A percentile compares a stretch with the other conserved stretches of the same genome.
phyloP scores from a whole-genome alignment of 2,329 filamentous ascomycete species.

The Pseudocercospora musae region DNA sequence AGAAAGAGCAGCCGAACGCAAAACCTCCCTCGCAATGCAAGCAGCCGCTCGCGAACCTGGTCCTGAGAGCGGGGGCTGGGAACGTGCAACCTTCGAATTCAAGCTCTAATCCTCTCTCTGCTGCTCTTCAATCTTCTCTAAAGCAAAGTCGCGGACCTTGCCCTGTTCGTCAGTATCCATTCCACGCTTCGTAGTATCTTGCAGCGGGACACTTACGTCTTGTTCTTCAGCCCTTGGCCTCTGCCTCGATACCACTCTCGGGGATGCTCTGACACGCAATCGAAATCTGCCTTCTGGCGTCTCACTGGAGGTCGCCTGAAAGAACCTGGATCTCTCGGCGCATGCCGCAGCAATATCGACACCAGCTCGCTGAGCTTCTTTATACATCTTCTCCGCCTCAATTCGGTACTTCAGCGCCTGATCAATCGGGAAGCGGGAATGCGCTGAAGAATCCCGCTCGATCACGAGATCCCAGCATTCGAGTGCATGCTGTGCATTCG shows the following conservation, averaged over 20 bases:
- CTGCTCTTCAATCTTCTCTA: not conserved
- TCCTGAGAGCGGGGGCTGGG: slow-evolving; percentile 31
- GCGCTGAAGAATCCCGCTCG: not conserved
- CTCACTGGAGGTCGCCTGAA: not conserved
- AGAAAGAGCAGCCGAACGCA: slow-evolving; percentile 67
- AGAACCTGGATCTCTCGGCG: not conserved
- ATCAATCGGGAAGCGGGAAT: slow-evolving; percentile 6
- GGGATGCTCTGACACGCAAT: not conserved
- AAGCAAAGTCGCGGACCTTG: not conserved
- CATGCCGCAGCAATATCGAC: not conserved
- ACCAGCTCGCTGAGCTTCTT: not conserved
- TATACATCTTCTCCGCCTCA: not conserved
- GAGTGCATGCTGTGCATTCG: not conserved
- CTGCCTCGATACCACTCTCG: not conserved
- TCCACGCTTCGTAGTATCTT: not conserved
- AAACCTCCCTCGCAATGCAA: slow-evolving; percentile 60
- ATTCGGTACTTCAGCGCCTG: not conserved
- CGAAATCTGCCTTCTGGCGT: not conserved
- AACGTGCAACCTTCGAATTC: slow-evolving; percentile 30
- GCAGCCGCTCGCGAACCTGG: slow-evolving; percentile 22
- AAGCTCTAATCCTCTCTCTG: slow-evolving; percentile 26
- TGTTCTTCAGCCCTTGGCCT: not conserved
- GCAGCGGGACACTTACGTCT: not conserved
- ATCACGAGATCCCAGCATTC: slow-evolving; percentile 2
- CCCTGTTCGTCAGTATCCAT: not conserved